Evolutionary conservation across 1,284 basidiomycete genomes (phyloP), one percentile per base, ranked within the genome.

Genomic region (Rhodotorula sp.): DNA sequence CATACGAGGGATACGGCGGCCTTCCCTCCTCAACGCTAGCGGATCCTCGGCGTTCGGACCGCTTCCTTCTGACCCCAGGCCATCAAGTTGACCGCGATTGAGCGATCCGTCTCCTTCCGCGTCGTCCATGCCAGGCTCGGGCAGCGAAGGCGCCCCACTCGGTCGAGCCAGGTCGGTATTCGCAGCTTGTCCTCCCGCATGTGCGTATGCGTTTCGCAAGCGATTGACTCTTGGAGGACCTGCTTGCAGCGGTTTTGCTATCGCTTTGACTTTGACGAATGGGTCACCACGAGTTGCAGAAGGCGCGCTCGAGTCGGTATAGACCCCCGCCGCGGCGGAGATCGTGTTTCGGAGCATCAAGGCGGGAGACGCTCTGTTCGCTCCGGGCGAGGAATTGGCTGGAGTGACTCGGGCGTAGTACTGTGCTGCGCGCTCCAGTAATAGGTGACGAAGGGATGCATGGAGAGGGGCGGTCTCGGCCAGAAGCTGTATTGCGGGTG

Each of bases 321-420:
- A 71, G 30, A 63, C 48, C 18, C 45, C 49, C 12, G 60, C 48
- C 20, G 64, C 66, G 30, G 68, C 55, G 12, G 69, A 64, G 22
- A 74, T 66, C 15, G 73, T 74, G 63, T 74, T 71, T n/a, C 68
- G 64, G 24, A 71, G 73, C 18, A 66, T 66, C 37, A 73, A 58
- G 10, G 71, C 68, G 2, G 71, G 68, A 0, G 48, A 33, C 12
- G 60, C n/a, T 5, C 17, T 10, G 26, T 14, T 22, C 10, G 18
- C 5, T 5, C 14, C 6, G 48, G 18, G 8, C 22, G 64, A 37
- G n/a, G 54, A 3, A 42, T 42, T 15, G 2, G 18, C 15, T 7
- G 29, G 20, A 18, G 67, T 20, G 61, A 46, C 17, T 46, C 7
- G 17, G n/a, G 64, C 46, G 20, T 70, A 55, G 22, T 60, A 64